Evolutionary conservation across 768 basidiomycete genomes (phyloP).

Genomic region (Leccinellum luteum): DNA sequence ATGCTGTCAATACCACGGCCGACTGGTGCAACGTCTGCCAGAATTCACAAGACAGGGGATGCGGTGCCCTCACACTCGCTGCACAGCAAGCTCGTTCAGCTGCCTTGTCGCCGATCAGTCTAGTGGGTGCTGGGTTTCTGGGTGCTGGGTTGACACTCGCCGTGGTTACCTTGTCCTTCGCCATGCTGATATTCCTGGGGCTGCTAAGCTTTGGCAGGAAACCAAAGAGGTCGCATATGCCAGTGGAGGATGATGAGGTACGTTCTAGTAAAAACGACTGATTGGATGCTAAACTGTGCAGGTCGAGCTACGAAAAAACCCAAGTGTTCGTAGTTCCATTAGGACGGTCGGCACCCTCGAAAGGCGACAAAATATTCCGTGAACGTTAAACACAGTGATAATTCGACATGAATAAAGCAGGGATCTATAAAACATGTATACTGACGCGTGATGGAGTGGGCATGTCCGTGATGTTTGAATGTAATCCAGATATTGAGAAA

Average conservation of each 20-base stretch:
- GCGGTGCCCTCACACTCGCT: conserved; percentile 43
- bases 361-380: background rate
- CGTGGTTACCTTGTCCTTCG: conserved; percentile 38
- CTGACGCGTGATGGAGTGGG: conserved; percentile 9
- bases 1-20: conserved; percentile 48
- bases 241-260: conserved; percentile 17
- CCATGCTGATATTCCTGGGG: conserved; percentile 41
- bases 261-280: conserved; percentile 1
- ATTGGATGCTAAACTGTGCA: conserved; percentile 7
- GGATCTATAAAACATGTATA: conserved; percentile 19
- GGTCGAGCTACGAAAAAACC: conserved; percentile 23
- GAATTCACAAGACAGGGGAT: conserved; percentile 57
- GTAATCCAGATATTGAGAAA: conserved; percentile 18
- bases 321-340: conserved; percentile 8
- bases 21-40: conserved; percentile 60
- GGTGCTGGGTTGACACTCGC: conserved; percentile 56
- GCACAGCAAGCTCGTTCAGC: conserved; percentile 30
- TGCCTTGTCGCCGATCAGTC: conserved; percentile 39
- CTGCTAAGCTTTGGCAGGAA: conserved; percentile 27
- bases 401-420: background rate
- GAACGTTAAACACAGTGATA: conserved; percentile 1
- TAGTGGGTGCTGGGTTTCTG: conserved; percentile 65
- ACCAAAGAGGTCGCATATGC: background rate
- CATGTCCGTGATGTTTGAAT: conserved; percentile 20
- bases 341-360: background rate